phyloP scores from a whole-genome alignment of 2,329 filamentous ascomycete species.

The Endoconidiophora laricicola region DNA sequence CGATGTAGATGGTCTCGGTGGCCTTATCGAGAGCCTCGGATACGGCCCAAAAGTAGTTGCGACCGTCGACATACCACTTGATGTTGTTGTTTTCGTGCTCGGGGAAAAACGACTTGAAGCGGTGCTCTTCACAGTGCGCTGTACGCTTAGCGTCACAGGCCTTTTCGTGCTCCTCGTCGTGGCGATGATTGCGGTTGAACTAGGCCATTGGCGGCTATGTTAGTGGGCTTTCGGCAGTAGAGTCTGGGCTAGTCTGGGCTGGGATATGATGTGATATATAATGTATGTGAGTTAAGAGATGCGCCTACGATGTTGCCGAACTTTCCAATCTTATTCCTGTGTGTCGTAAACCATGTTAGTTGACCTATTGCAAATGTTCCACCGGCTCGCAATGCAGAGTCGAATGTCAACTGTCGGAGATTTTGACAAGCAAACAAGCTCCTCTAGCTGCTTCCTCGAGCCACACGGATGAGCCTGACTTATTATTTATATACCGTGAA shows the following conservation, averaged over 20 bases:
- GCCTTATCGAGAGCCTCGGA: slow-evolving; percentile 79
- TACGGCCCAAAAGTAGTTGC: slow-evolving; percentile 91
- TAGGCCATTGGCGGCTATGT: slow-evolving; percentile 16
- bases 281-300: not conserved
- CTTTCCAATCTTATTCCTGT: slow-evolving; percentile 41
- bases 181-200: slow-evolving; percentile 78
- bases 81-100: slow-evolving; percentile 69
- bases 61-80: slow-evolving; percentile 95
- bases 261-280: not conserved
- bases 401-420: not conserved
- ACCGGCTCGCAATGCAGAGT: not conserved
- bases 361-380: not conserved
- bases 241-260: not conserved
- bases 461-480: not conserved
- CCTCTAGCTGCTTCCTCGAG: too few species aligned
- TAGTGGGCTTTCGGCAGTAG: not conserved
- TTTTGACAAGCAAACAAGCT: too few species aligned
- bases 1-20: slow-evolving; percentile 87
- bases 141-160: slow-evolving; percentile 65
- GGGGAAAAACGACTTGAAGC: slow-evolving; percentile 83
- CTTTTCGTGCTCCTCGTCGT: slow-evolving; percentile 86
- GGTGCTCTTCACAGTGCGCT: slow-evolving; percentile 53
- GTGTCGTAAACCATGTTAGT: not conserved
- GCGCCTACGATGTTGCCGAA: slow-evolving; percentile 39
- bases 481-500: not conserved